These are phyloP conservation scores for Papiliotrema laurentii DNA, from an alignment of 1,284 basidiomycete genomes.

Conservation along the genomic window DNA sequence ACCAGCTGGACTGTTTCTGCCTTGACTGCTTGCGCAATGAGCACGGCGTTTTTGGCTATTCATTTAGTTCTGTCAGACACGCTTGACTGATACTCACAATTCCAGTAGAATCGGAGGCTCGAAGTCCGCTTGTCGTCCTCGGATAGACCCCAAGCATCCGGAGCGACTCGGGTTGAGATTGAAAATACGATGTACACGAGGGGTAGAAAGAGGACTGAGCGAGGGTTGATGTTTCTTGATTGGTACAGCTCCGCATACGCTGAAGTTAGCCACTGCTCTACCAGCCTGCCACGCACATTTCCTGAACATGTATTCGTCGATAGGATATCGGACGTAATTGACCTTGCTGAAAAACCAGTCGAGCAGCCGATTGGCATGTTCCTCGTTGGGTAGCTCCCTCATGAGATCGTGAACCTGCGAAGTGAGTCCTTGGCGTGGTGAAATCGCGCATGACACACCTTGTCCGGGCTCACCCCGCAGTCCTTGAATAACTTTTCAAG, in stretches of 20 bases:
- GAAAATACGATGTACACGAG: slow-evolving; percentile 86
- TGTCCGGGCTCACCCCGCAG: slow-evolving; percentile 77
- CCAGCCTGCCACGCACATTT: slow-evolving; percentile 12
- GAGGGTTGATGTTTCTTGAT: slow-evolving; percentile 10
- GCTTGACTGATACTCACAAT: slow-evolving; percentile 59
- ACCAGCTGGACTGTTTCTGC: slow-evolving; percentile 85
- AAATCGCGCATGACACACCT: slow-evolving; percentile 54
- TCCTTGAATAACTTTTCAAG: slow-evolving; percentile 69
- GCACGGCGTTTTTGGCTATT: slow-evolving; percentile 72
- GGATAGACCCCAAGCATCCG: slow-evolving; percentile 71
- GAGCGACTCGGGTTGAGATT: slow-evolving; percentile 76
- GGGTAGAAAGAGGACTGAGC: slow-evolving; percentile 55
- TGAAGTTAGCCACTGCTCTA: background rate
- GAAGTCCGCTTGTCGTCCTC: slow-evolving; percentile 63
- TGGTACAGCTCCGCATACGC: slow-evolving; percentile 70
- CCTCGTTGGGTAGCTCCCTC: slow-evolving; percentile 62
- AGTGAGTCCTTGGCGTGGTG: background rate
- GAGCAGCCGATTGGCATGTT: slow-evolving; percentile 2
- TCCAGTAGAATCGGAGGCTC: slow-evolving; percentile 83
- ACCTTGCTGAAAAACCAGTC: slow-evolving; percentile 52
- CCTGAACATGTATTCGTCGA: slow-evolving; percentile 79
- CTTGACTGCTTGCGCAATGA: slow-evolving; percentile 81
- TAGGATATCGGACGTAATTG: slow-evolving; percentile 87
- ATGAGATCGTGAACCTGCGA: slow-evolving; percentile 58
- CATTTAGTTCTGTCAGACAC: background rate